Evolutionary conservation across 2,329 filamentous ascomycete species (phyloP).

Genomic region (Rutstroemia sydowiana): DNA sequence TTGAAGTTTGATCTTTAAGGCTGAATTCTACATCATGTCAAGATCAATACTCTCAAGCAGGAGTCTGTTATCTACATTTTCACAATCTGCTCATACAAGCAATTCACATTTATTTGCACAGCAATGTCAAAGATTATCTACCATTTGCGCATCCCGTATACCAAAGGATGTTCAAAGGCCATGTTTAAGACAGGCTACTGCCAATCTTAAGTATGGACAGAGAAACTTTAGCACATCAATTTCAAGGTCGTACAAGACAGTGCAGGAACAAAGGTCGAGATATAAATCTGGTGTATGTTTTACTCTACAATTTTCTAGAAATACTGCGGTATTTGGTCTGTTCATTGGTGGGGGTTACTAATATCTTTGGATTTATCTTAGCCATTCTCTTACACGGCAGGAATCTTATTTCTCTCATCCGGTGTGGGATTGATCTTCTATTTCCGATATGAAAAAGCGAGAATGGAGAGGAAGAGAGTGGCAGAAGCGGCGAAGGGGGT

Average conservation of each 20-base stretch:
- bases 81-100: too few species aligned
- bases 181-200: too few species aligned
- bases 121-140: too few species aligned
- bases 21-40: constrained; percentile 21
- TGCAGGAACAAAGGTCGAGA: constrained; percentile 27
- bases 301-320: background rate
- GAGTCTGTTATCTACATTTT: constrained; percentile 20
- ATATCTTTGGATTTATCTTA: too few species aligned
- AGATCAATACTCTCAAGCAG: constrained; percentile 22
- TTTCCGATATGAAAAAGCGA: constrained; percentile 86
- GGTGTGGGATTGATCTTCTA: constrained; percentile 77
- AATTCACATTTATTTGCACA: too few species aligned
- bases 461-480: constrained; percentile 81
- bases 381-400: constrained; percentile 93
- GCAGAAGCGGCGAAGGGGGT: constrained; percentile 91
- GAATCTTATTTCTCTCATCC: constrained; percentile 73
- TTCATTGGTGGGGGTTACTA: too few species aligned
- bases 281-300: constrained; percentile 28
- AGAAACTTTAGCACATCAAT: constrained; percentile 14
- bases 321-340: too few species aligned
- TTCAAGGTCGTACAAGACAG: constrained; percentile 25
- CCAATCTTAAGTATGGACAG: background rate
- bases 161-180: too few species aligned
- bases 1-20: too few species aligned
- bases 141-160: too few species aligned